A percentile compares a stretch with the other conserved stretches of the same genome.
These are phyloP conservation scores for Carex kokanica DNA, from an alignment of 176 grass and related monocot genomes.

Conservation along the genomic window DNA sequence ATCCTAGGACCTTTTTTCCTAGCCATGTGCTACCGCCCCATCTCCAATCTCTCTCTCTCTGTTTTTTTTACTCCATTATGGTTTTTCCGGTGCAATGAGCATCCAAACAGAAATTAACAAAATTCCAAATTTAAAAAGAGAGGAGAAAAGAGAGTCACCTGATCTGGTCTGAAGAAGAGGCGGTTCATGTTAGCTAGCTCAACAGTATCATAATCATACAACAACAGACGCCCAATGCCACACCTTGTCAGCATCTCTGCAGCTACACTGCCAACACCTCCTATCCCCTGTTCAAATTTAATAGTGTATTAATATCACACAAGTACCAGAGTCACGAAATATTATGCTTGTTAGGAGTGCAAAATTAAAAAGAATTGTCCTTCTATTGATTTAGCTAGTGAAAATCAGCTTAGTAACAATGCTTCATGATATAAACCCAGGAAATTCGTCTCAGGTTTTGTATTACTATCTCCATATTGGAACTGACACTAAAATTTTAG, in stretches of 20 bases:
- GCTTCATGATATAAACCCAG: not conserved
- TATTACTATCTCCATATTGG: not conserved
- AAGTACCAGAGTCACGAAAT: not conserved
- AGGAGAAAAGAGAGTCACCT: constrained; percentile 39
- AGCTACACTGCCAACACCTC: constrained; percentile 94
- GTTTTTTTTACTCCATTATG: not conserved
- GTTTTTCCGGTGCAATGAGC: not conserved
- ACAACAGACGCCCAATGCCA: constrained; percentile 85
- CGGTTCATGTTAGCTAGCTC: constrained; percentile 99
- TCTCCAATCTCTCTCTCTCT: not conserved
- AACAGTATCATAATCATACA: constrained; percentile 96
- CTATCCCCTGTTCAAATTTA: constrained; percentile 62
- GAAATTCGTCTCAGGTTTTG: not conserved
- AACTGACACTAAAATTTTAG: not conserved
- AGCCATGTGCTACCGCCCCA: no score
- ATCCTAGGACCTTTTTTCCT: no score
- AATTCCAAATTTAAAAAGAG: not conserved
- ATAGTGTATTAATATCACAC: not conserved
- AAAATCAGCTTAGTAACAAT: not conserved
- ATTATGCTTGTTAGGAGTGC: not conserved
- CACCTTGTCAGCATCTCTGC: constrained; percentile 97
- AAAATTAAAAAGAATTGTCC: not conserved
- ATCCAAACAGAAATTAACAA: not conserved
- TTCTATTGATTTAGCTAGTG: not conserved
- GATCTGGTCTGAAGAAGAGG: constrained; percentile 94